These are phyloP conservation scores for Prunus dulcis DNA, from an alignment of 306 rosid genomes.

Conservation along the genomic window DNA sequence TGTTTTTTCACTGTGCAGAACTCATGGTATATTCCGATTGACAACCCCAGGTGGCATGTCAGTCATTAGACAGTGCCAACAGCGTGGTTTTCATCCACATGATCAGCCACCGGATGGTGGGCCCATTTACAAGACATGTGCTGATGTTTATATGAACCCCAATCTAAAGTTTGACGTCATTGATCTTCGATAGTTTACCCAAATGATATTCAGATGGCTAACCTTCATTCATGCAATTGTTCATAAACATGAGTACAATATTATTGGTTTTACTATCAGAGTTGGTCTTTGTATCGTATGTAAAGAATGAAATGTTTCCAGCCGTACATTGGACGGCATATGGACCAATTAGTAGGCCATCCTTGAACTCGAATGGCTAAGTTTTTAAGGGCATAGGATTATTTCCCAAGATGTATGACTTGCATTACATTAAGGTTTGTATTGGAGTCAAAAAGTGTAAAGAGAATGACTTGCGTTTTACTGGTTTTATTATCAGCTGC, in stretches of 20 bases:
- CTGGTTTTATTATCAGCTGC: background rate
- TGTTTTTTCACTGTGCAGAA: constrained; percentile 48
- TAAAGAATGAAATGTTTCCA: constrained; percentile 27
- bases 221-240: constrained; percentile 34
- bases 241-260: constrained; percentile 28
- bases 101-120: constrained; percentile 86
- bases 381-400: background rate
- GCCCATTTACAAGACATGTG: constrained; percentile 75
- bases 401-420: background rate
- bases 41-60: constrained; percentile 93
- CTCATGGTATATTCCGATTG: constrained; percentile 90
- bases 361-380: no score
- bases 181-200: constrained; percentile 67
- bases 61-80: constrained; percentile 80
- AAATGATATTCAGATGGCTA: background rate
- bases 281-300: constrained; percentile 23
- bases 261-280: constrained; percentile 23
- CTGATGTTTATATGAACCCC: constrained; percentile 95
- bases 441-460: background rate
- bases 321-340: background rate
- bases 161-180: constrained; percentile 77
- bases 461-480: background rate
- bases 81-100: constrained; percentile 91
- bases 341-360: no score
- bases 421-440: background rate